Conservation (phyloP, 345 rosid species). For the Syzygium aromaticum region DNA sequence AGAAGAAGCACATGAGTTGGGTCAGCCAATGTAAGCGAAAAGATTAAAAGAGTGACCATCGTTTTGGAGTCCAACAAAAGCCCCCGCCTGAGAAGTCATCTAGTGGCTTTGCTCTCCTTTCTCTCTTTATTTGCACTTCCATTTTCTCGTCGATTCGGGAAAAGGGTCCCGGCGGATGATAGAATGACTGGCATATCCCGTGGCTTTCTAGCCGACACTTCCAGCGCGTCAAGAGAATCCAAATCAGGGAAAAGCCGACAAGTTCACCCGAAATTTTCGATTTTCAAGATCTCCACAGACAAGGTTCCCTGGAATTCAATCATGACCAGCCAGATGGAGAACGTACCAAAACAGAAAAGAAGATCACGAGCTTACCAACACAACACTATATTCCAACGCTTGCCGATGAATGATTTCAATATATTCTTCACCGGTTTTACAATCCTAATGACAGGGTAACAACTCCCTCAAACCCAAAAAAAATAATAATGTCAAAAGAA, state of each 20-base stretch:
- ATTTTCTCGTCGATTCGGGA: no score
- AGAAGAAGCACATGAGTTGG: neutral
- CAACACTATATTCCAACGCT: neutral
- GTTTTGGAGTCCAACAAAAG: neutral
- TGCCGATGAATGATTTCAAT: neutral
- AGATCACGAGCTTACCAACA: neutral
- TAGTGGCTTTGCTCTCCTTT: neutral
- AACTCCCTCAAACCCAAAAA: neutral
- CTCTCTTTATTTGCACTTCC: neutral
- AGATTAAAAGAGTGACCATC: neutral
- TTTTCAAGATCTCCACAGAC: neutral
- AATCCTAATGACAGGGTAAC: neutral
- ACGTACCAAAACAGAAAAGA: neutral
- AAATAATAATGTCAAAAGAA: neutral
- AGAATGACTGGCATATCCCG: neutral
- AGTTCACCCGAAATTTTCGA: neutral
- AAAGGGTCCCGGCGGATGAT: neutral
- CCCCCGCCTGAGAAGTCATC: neutral
- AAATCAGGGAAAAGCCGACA: neutral
- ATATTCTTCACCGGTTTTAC: neutral
- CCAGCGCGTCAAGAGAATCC: neutral
- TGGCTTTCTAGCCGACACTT: neutral
- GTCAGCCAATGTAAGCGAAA: neutral
- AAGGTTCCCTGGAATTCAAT: neutral
- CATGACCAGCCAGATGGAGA: neutral